Conservation (phyloP, 2,329 filamentous ascomycete genomes). For the Phialophora chinensis region DNA sequence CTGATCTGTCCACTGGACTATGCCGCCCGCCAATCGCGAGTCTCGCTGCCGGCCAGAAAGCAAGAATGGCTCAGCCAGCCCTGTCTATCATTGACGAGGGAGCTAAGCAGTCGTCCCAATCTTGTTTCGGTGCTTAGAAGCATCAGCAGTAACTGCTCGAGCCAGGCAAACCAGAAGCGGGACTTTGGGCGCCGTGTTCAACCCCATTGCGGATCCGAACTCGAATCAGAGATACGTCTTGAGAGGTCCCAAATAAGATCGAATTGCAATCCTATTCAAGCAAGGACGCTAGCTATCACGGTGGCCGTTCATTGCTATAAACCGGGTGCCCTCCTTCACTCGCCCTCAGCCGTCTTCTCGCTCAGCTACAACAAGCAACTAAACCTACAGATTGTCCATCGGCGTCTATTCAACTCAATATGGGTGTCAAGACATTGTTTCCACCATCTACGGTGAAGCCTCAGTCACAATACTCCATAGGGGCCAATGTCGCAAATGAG, state of each 20-base stretch:
- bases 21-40: not conserved
- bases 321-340: not conserved
- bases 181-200: not conserved
- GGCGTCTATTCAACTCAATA: not conserved
- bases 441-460: slow-evolving; percentile 21
- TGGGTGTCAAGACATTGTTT: slow-evolving; percentile 23
- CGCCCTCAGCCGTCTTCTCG: not conserved
- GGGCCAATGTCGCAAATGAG: slow-evolving; percentile 6
- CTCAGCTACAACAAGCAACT: not conserved
- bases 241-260: not conserved
- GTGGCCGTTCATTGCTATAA: not conserved
- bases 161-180: not conserved
- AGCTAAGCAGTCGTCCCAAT: not conserved
- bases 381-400: not conserved
- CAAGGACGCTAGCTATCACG: not conserved
- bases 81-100: not conserved
- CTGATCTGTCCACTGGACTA: not conserved
- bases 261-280: not conserved
- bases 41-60: too few species aligned
- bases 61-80: not conserved
- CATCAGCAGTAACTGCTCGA: not conserved
- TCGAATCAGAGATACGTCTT: too few species aligned
- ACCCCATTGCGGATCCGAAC: not conserved
- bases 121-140: not conserved
- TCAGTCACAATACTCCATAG: slow-evolving; percentile 18